Conservation (phyloP, 192 early-diverging fungal species). For the Backusella westeae region DNA sequence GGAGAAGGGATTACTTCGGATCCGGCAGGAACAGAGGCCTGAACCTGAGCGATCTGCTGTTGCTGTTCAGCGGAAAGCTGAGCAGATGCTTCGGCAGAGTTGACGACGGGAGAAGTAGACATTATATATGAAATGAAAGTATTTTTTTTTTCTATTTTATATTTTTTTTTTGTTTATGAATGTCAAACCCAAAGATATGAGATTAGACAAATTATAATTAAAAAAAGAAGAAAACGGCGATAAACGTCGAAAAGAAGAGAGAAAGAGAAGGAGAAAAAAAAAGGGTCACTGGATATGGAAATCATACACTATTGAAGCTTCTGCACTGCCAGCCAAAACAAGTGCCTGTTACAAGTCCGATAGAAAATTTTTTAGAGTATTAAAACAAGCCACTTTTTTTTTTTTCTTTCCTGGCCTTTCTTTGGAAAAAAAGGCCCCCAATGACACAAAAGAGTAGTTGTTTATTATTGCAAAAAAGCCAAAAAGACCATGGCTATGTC, state of each 20-base stretch:
- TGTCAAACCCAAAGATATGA: background rate
- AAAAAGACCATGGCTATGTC: too few relatives aligned
- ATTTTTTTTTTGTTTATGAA: background rate
- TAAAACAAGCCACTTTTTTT: slow-evolving; percentile 4
- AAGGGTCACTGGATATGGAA: slow-evolving; percentile 1
- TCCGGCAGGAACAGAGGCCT: slow-evolving; percentile 7
- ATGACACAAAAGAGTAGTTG: too few relatives aligned
- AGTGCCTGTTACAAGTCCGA: background rate
- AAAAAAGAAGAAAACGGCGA: slow-evolving; percentile 8
- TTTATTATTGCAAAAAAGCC: too few relatives aligned
- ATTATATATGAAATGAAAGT: slow-evolving; percentile 5
- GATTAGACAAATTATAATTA: slow-evolving; percentile 1
- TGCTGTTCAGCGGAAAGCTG: slow-evolving; percentile 4
- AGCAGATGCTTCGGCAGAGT: slow-evolving; percentile 16
- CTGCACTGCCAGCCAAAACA: background rate
- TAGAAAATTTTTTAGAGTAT: slow-evolving; percentile 3
- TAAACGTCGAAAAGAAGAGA: slow-evolving; percentile 8
- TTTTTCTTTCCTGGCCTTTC: background rate
- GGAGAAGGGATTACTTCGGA: slow-evolving; percentile 34
- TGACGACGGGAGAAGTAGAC: slow-evolving; percentile 31
- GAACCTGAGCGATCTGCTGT: slow-evolving; percentile 16
- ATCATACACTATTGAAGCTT: background rate
- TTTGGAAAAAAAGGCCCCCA: too few relatives aligned
- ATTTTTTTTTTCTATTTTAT: slow-evolving; percentile 7
- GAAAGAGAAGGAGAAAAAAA: slow-evolving; percentile 2